Conservation (phyloP, 768 basidiomycete genomes). For the Kwoniella mangroviensis region DNA sequence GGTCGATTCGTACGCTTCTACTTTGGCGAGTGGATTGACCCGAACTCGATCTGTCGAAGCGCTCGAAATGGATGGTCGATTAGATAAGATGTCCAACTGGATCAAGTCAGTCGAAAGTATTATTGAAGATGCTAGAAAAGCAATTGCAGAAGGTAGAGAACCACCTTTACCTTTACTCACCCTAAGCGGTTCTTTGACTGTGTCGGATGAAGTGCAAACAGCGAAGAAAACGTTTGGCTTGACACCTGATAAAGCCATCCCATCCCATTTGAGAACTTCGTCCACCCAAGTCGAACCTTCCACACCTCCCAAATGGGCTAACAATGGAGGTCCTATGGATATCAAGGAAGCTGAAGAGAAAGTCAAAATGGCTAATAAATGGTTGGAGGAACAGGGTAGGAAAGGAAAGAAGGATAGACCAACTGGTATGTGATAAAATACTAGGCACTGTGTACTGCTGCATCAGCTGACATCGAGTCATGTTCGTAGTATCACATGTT, state of each 20-base stretch:
- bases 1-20: conserved; percentile 4
- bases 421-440: conserved; percentile 31
- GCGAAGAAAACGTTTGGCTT: conserved; percentile 29
- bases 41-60: conserved; percentile 30
- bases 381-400: conserved; percentile 28
- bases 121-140: conserved; percentile 52
- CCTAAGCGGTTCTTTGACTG: conserved; percentile 14
- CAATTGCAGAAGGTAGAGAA: conserved; percentile 53
- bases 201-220: conserved; percentile 1
- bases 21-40: neutral
- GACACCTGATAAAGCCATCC: conserved; percentile 38
- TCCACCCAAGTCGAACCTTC: conserved; percentile 51
- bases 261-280: conserved; percentile 41
- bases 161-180: conserved; percentile 37
- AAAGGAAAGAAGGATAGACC: conserved; percentile 47
- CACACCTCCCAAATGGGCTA: conserved; percentile 54
- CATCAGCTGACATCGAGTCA: conserved; percentile 3
- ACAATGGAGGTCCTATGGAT: conserved; percentile 13
- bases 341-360: conserved; percentile 38
- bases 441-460: neutral
- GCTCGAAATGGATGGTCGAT: conserved; percentile 34
- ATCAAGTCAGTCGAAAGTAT: conserved; percentile 50
- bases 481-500: conserved; percentile 41
- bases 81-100: conserved; percentile 43
- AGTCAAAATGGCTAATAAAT: conserved; percentile 32